Base-by-base conservation (phyloP, 441 rosid genomes). In the Populus hybrid region DNA sequence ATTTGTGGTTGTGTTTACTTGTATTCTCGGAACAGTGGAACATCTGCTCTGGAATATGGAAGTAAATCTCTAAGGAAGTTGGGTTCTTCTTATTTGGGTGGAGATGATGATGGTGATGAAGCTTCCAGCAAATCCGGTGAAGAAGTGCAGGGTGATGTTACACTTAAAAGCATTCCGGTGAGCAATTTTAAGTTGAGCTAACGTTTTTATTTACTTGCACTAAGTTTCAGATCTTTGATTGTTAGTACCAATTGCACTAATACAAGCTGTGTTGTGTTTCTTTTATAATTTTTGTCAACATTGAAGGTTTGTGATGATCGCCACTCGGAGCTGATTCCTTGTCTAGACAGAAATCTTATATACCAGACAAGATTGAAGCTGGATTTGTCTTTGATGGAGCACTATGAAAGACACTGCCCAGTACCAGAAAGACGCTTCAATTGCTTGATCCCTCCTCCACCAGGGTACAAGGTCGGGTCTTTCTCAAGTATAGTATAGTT, bases 401-500 rank as follows among this genome's bases (percentile, higher is more conserved):
- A 94, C 85, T 97, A 97, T 71, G 99, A 97, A 84, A 91, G 99
- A 0, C 99, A 97, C 75, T 97, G 99, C 82, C 99, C 99, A 70
- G 89, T 90, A 79, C 94, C 94, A 5, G 98, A 97, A 86, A 90
- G 95, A 83, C 88, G 94, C 72, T 97, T 81, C 84, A 97, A 97
- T 76, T 97, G 99, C 88, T 88, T 97, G 89, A 92, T 97, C 81
- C 99, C 99, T 81, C 99, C 99, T 76, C 99, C 99, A 36, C 82
- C 84, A 73, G 97, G 98, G 59, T 97, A 97, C 89, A 94, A 97
- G 95, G 99, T 92, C 69, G 24, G 67, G 21, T 30, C 10, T 12
- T 76, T 50, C 71, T 70, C 21, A 67, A 79, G 71, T 77, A 65
- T 65, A 14, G 19, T 16, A 24, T 16, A 18, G 67, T 46, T 59